Evolutionary conservation across 306 rosid species (phyloP), one percentile per base, ranked within the genome.

Genomic region (Dalbergia oliveri): DNA sequence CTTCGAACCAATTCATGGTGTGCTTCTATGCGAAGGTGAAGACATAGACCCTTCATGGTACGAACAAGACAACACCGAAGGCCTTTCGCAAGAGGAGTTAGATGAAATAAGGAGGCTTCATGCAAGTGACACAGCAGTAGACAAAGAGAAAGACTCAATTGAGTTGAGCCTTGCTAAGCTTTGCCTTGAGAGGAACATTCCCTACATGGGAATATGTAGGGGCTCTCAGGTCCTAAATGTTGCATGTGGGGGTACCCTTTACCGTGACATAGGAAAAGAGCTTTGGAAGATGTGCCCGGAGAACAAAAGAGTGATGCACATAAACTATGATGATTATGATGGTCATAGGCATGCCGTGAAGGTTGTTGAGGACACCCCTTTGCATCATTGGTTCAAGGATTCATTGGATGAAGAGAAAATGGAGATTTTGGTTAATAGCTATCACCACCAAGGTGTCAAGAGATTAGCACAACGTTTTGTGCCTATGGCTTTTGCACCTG

Each of bases 391-490:
- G 98, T 93, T 93, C 43, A 58, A 67, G 70, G 94, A 86, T 33
- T 90, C 92, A 0, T 79, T 90, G 78, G 85, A 89, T 9, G 83
- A 64, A 3, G 83, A 19, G 37, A 63, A 83, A 35, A 83, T 76
- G 91, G 90, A 89, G 87, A 90, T 93, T 79, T 23, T 4, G 78
- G 97, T 93, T 1, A 93, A 93, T 43, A 93, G 98, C 64, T 93
- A 93, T 83, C 98, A 93, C 72, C 97, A 93, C 78, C 97, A 93
- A 73, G 98, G 98, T 6, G 94, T 93, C 44, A 91, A 90, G 87
- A 85, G 78, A 72, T 68, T 93, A 65, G 93, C 98, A 3, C 93
- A 84, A 60, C 87, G 94, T 39, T 91, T 91, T 82, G 87, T 87
- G 2, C 92, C 98, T 5, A 93, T 93, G 97, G 91, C 98, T 0